These are phyloP conservation scores for Coemansia sp. DNA, from an alignment of 192 early-diverging fungal species.

Conservation along the genomic window DNA sequence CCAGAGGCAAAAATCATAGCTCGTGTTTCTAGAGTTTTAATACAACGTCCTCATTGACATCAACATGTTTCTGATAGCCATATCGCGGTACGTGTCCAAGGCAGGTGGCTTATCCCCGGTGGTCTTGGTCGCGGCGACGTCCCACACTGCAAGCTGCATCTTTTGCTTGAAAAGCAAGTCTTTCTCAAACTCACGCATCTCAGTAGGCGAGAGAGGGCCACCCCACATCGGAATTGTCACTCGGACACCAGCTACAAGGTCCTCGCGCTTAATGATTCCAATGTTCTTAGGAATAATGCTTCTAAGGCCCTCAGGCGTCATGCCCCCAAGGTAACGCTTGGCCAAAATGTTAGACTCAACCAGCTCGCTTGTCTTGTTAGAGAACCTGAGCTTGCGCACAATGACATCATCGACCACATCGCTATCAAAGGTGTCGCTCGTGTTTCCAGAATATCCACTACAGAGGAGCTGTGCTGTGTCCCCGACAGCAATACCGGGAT, in stretches of 20 bases:
- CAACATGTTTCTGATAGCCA: conserved; percentile 46
- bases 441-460: too few relatives aligned
- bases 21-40: too few relatives aligned
- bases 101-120: conserved; percentile 49
- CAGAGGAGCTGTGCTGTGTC: too few relatives aligned
- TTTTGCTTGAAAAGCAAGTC: conserved; percentile 58
- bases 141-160: conserved; percentile 60
- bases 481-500: too few relatives aligned
- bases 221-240: conserved; percentile 20
- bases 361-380: conserved; percentile 54
- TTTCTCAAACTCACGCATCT: conserved; percentile 50
- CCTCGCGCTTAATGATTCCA: too few relatives aligned
- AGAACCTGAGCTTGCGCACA: conserved; percentile 53
- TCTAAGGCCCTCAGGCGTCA: conserved; percentile 8
- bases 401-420: conserved; percentile 30
- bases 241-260: too few relatives aligned
- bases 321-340: conserved; percentile 54
- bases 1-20: too few relatives aligned
- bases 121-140: conserved; percentile 54
- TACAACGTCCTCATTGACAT: too few relatives aligned
- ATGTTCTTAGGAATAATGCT: conserved; percentile 27
- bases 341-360: conserved; percentile 60
- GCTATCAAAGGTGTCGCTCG: conserved; percentile 16
- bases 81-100: conserved; percentile 47
- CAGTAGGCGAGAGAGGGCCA: conserved; percentile 52